Base-by-base conservation (phyloP, 2,329 filamentous ascomycete genomes). In the Scopulariopsis brevicaulis region DNA sequence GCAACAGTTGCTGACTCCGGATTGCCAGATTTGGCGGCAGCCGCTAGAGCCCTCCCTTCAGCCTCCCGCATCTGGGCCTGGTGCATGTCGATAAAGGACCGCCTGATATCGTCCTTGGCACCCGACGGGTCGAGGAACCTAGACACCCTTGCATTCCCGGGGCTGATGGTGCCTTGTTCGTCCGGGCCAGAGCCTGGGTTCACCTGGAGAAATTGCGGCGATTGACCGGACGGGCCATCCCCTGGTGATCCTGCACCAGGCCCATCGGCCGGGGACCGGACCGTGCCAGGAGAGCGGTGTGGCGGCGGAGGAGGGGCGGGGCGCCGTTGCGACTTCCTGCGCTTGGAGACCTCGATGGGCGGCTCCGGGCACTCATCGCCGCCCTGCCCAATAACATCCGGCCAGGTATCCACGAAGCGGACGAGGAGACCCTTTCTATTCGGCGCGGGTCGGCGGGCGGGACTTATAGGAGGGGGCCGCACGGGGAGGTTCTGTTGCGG, bases 361-460 rank as follows among this genome's bases (percentile, higher is more conserved):
- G 89, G 88, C 10, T 80, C 74, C 57, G 89, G 84, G 58, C 87
- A 86, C 69, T 96, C 91, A 66, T 96, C 93, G 37, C 93, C 93
- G 59, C 93, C 93, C 70, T 93, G 86, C 53, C 93, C 93, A 66
- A 97, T 96, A 61, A 96, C 72, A 53, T 90, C 87, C 7, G 92
- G 91, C 58, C 80, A 77, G 11, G 79, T 80, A 63, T 89, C 83
- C 56, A 80, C 81, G 65, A 96, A 96, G 58, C 78, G 82, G 40
- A 96, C 92, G 4, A 75, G 75, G 61, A 94, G 74, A 11, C 87
- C 87, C 70, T 89, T 89, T 66, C 80, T 82, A 55, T 73, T 75
- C 25, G 72, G 73, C 14, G 35, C 32, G 24, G 73, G 73, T 32
- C 77, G 73, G 62, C 73, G 78, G 61, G 69, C 71, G 22, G 73